Percentiles rank a stretch among this genome's conserved stretches.
phyloP scores from a whole-genome alignment of 2,329 filamentous ascomycete genomes.

The Endocalyx cinctus region DNA sequence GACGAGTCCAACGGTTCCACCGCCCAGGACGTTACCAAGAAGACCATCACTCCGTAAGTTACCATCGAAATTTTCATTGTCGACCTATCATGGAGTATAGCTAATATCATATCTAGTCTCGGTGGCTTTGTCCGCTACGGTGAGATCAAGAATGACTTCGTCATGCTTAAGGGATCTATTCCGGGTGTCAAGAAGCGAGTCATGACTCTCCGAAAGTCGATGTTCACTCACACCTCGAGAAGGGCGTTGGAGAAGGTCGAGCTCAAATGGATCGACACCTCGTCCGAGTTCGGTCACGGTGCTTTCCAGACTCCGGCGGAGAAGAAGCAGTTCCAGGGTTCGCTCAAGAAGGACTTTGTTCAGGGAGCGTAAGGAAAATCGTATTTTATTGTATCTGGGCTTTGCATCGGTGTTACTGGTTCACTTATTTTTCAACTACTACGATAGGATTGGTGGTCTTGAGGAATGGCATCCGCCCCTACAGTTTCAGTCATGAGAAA shows the following conservation, averaged over 20 bases:
- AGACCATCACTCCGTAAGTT: slow-evolving; percentile 98
- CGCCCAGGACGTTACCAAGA: slow-evolving; percentile 96
- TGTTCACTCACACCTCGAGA: slow-evolving; percentile 95
- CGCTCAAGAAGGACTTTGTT: slow-evolving; percentile 94
- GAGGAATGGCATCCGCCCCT: slow-evolving; percentile 28
- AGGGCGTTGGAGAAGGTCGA: slow-evolving; percentile 98
- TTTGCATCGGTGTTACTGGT: slow-evolving; percentile 54
- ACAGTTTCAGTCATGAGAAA: slow-evolving; percentile 30
- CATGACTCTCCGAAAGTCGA: slow-evolving; percentile 97
- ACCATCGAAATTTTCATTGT: not conserved
- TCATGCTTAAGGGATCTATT: slow-evolving; percentile 95
- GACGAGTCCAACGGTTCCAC: slow-evolving; percentile 92
- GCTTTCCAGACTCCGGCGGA: slow-evolving; percentile 97
- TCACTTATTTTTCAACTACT: slow-evolving; percentile 35
- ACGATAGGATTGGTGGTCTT: slow-evolving; percentile 27
- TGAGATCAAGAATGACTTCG: slow-evolving; percentile 98
- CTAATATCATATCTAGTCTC: slow-evolving; percentile 58
- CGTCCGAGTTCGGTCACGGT: slow-evolving; percentile 99
- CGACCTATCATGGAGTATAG: no score
- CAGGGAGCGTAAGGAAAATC: slow-evolving; percentile 38
- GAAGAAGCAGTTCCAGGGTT: slow-evolving; percentile 97
- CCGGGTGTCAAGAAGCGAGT: slow-evolving; percentile 99
- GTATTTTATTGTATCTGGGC: slow-evolving; percentile 40
- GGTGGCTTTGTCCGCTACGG: slow-evolving; percentile 99
- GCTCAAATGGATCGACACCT: slow-evolving; percentile 99